A percentile compares a stretch with the other conserved stretches of the same genome.
phyloP scores from a whole-genome alignment of 768 basidiomycete genomes.

The Kwoniella sp. region DNA sequence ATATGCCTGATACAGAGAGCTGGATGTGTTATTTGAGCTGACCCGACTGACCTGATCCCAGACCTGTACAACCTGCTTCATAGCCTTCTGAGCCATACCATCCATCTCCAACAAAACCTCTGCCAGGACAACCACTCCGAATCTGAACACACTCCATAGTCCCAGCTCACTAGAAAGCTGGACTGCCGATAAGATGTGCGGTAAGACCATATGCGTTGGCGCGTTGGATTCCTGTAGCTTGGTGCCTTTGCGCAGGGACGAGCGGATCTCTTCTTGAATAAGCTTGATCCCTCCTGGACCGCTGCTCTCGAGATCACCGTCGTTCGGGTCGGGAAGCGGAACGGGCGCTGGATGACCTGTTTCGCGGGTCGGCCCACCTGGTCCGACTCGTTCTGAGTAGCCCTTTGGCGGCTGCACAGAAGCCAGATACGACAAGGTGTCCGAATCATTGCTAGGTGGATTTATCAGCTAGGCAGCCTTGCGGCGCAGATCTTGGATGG shows the following conservation, averaged over 20 bases:
- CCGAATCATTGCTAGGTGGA: constrained; percentile 27
- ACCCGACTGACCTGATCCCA: constrained; percentile 44
- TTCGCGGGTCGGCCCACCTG: constrained; percentile 34
- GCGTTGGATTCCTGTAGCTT: constrained; percentile 20
- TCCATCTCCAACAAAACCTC: constrained; percentile 42
- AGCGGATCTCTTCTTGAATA: constrained; percentile 27
- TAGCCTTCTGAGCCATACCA: constrained; percentile 27
- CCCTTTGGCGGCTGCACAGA: constrained; percentile 20
- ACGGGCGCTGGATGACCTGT: constrained; percentile 14
- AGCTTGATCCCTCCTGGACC: constrained; percentile 2
- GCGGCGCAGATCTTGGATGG: no score
- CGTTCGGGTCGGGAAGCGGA: background rate
- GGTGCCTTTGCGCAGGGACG: constrained; percentile 15
- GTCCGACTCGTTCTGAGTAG: constrained; percentile 22
- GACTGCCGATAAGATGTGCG: constrained; percentile 31
- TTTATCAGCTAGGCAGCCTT: no score
- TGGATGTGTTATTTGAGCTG: no score
- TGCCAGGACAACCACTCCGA: constrained; percentile 34
- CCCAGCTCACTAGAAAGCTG: constrained; percentile 36
- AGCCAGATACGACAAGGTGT: constrained; percentile 13
- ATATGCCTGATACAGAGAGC: constrained; percentile 1
- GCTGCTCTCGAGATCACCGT: background rate
- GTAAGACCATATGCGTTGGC: constrained; percentile 41
- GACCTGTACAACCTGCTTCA: constrained; percentile 27
- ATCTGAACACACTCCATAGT: constrained; percentile 39